Evolutionary conservation across 2,329 filamentous ascomycete genomes (phyloP).

Genomic region (Hortaea werneckii): DNA sequence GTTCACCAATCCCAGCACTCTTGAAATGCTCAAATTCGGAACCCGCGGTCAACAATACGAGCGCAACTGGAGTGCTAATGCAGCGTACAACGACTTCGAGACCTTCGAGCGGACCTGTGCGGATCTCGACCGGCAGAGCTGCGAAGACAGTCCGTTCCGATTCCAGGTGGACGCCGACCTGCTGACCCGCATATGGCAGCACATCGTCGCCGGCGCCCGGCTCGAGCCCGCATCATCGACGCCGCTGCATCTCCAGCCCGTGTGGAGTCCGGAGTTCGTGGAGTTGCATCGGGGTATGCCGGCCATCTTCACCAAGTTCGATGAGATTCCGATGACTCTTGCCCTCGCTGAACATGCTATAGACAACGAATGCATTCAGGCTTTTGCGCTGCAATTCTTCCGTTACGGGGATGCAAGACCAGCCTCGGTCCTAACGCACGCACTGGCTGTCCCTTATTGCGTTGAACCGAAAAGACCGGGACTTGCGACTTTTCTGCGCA

Average conservation of each 20-base stretch:
- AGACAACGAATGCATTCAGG: no score
- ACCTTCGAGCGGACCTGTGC: conserved; percentile 1
- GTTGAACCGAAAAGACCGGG: no score
- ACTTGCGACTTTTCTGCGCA: no score
- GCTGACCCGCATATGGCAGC: conserved; percentile 1
- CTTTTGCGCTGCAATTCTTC: no score
- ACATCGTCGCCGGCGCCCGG: not conserved
- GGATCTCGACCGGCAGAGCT: not conserved
- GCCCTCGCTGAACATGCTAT: no score
- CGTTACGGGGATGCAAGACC: no score
- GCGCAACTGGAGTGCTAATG: not conserved
- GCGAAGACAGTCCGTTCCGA: not conserved
- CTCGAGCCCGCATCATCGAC: conserved; percentile 1
- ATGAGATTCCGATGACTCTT: no score
- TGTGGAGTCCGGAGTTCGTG: not conserved
- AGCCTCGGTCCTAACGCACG: no score
- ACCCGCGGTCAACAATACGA: not conserved
- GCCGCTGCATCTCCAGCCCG: not conserved
- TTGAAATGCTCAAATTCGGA: not conserved
- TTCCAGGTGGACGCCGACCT: not conserved
- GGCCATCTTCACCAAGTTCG: no score
- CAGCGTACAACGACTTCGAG: not conserved
- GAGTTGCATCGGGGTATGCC: no score
- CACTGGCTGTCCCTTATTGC: no score
- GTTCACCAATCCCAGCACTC: not conserved